These are phyloP conservation scores for Larix sibirica DNA, from an alignment of 83 land plant species.

Conservation along the genomic window DNA sequence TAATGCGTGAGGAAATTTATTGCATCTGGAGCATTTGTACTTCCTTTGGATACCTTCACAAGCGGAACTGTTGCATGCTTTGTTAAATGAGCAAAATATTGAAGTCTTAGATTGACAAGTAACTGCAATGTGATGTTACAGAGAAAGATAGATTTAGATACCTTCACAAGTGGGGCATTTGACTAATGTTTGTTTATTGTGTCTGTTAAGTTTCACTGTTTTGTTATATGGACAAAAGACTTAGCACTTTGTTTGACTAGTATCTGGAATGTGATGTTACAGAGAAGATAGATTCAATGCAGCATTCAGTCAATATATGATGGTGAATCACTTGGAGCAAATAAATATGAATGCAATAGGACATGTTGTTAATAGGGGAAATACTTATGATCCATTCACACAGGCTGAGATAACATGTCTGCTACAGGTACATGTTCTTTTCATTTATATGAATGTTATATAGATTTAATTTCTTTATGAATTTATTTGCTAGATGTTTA, in stretches of 20 bases:
- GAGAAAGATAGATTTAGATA: neutral
- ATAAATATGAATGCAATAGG: slow-evolving; percentile 64
- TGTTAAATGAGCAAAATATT: neutral
- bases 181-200: neutral
- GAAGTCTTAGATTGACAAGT: neutral
- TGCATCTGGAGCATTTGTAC: neutral
- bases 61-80: neutral
- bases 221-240: neutral
- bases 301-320: slow-evolving; percentile 66
- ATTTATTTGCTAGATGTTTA: neutral
- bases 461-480: neutral
- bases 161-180: neutral
- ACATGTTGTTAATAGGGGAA: slow-evolving; percentile 56
- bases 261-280: slow-evolving; percentile 17
- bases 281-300: slow-evolving; percentile 69
- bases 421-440: slow-evolving; percentile 57
- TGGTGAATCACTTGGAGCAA: slow-evolving; percentile 49
- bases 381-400: slow-evolving; percentile 50
- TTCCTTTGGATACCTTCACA: neutral
- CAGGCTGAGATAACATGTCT: slow-evolving; percentile 55
- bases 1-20: neutral
- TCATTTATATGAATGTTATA: neutral
- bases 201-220: neutral
- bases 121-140: neutral
- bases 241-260: neutral